A percentile compares a stretch with the other conserved stretches of the same genome.
Evolutionary conservation across 768 basidiomycete species (phyloP).

Genomic region (Russula dissimulans): DNA sequence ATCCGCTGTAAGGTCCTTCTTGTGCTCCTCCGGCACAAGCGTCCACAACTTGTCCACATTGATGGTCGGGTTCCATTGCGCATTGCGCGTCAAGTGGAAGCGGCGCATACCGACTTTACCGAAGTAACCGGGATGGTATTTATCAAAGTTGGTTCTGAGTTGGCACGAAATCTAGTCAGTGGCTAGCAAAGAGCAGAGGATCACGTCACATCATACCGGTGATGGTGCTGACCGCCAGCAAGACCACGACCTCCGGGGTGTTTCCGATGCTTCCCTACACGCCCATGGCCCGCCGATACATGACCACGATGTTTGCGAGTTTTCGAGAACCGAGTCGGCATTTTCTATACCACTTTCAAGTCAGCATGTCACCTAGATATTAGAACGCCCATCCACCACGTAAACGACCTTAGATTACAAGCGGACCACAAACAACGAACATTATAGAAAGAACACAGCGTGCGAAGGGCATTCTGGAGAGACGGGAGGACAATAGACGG

Average conservation of each 20-base stretch:
- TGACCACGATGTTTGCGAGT: slow-evolving; percentile 99
- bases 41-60: slow-evolving; percentile 98
- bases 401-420: slow-evolving; percentile 8
- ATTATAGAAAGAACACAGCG: slow-evolving; percentile 4
- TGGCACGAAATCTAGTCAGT: not conserved
- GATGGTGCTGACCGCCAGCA: slow-evolving; percentile 99
- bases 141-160: slow-evolving; percentile 87
- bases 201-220: slow-evolving; percentile 65
- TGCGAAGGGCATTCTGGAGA: slow-evolving; percentile 19
- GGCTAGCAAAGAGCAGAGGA: not conserved
- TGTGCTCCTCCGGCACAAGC: slow-evolving; percentile 80
- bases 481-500: slow-evolving; percentile 16
- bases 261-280: slow-evolving; percentile 99
- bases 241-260: slow-evolving; percentile 99
- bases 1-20: slow-evolving; percentile 58
- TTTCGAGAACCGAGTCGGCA: slow-evolving; percentile 95
- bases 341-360: slow-evolving; percentile 35
- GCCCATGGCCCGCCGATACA: slow-evolving; percentile 98
- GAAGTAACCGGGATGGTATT: slow-evolving; percentile 99
- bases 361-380: slow-evolving; percentile 22
- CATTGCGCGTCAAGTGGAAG: slow-evolving; percentile 91
- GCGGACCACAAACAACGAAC: not conserved
- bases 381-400: slow-evolving; percentile 43
- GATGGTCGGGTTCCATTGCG: slow-evolving; percentile 89
- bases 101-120: slow-evolving; percentile 99